Percentiles rank a stretch among this genome's conserved stretches.
phyloP scores from a whole-genome alignment of 257 asterid species.

The Ligustrum vulgare region DNA sequence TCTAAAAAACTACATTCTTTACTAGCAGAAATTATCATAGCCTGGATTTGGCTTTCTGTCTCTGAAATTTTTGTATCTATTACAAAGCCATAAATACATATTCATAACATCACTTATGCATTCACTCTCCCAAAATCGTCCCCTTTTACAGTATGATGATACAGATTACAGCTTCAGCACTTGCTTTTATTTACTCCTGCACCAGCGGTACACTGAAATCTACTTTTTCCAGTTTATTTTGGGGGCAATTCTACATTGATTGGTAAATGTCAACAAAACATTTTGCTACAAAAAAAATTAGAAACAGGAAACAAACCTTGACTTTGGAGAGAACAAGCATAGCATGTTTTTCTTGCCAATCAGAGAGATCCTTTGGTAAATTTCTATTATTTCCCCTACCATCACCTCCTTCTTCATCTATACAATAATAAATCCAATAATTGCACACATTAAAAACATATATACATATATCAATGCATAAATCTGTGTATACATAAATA shows the following conservation, averaged over 20 bases:
- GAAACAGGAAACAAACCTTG: slow-evolving; percentile 48
- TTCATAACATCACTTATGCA: background rate
- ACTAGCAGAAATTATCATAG: background rate
- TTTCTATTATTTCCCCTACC: slow-evolving; percentile 38
- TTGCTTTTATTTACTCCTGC: background rate
- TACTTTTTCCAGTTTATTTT: background rate
- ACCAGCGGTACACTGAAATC: background rate
- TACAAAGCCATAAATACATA: background rate
- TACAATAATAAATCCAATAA: slow-evolving; percentile 18
- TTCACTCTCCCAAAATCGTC: background rate
- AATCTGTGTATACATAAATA: background rate
- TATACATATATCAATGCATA: background rate
- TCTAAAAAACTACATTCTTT: background rate
- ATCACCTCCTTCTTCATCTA: slow-evolving; percentile 52
- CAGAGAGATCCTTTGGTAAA: slow-evolving; percentile 68
- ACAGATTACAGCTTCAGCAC: background rate
- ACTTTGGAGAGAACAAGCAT: slow-evolving; percentile 69
- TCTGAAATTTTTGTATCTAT: background rate
- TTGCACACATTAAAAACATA: slow-evolving; percentile 1
- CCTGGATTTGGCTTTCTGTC: background rate
- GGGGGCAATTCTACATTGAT: background rate
- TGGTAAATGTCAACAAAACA: slow-evolving; percentile 10
- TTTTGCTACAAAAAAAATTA: slow-evolving; percentile 7
- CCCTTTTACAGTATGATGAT: background rate
- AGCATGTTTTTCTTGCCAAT: slow-evolving; percentile 90